A percentile compares a stretch with the other conserved stretches of the same genome.
Conservation (phyloP, 495 filamentous ascomycete genomes). For the Talaromyces liani region DNA sequence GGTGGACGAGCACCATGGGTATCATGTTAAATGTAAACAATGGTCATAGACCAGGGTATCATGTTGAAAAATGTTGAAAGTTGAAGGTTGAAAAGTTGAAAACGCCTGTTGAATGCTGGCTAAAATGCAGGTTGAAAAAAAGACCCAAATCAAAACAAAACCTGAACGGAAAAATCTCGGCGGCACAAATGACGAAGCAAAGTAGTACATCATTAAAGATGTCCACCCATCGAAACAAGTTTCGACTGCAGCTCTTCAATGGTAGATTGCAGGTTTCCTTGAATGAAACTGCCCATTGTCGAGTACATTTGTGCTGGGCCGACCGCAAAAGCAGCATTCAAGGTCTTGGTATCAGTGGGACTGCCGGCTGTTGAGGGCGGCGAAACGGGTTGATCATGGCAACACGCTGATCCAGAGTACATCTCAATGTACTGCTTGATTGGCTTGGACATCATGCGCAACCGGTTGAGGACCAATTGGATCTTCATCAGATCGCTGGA, state of each 20-base stretch:
- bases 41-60: slow-evolving; percentile 5
- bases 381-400: neutral
- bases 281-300: slow-evolving; percentile 8
- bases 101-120: slow-evolving; percentile 7
- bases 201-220: neutral
- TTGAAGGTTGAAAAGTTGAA: neutral
- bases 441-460: slow-evolving; percentile 17
- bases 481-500: slow-evolving; percentile 15
- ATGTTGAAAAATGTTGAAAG: slow-evolving; percentile 4
- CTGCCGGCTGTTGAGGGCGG: neutral
- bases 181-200: neutral
- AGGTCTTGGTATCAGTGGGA: neutral
- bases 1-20: neutral
- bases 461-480: slow-evolving; percentile 17
- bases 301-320: slow-evolving; percentile 1
- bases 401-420: neutral
- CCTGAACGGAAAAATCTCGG: neutral
- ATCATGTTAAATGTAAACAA: slow-evolving; percentile 3
- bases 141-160: slow-evolving; percentile 2
- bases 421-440: slow-evolving; percentile 10
- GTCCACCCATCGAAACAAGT: neutral
- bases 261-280: slow-evolving; percentile 3
- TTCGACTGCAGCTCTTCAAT: slow-evolving; percentile 10
- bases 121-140: slow-evolving; percentile 7
- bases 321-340: neutral